phyloP scores from a whole-genome alignment of 2,329 filamentous ascomycete genomes.

The Elsinoe arachidis region DNA sequence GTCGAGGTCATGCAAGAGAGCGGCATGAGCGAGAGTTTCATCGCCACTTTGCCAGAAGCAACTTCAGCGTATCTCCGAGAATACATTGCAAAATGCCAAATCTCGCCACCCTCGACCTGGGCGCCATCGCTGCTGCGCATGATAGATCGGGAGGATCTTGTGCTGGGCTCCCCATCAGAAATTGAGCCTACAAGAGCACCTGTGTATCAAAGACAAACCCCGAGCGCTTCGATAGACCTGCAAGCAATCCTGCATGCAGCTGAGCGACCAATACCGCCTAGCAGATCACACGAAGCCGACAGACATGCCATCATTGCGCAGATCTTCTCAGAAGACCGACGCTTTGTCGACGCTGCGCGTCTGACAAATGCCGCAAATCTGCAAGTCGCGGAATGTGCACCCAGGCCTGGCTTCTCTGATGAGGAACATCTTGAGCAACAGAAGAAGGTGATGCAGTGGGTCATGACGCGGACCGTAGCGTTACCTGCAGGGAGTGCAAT shows the following conservation, averaged over 20 bases:
- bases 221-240: conserved; percentile 10
- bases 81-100: conserved; percentile 73
- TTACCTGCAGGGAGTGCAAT: conserved; percentile 81
- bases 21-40: conserved; percentile 55
- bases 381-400: conserved; percentile 66
- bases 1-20: conserved; percentile 59
- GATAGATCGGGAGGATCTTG: conserved; percentile 74
- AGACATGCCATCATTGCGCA: conserved; percentile 67
- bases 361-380: conserved; percentile 79
- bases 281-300: conserved; percentile 76
- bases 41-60: conserved; percentile 79
- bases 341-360: conserved; percentile 74
- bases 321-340: conserved; percentile 84
- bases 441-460: conserved; percentile 76
- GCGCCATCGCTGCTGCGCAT: conserved; percentile 60
- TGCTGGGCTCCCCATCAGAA: conserved; percentile 44
- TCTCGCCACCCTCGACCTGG: conserved; percentile 73
- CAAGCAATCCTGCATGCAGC: conserved; percentile 14
- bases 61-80: conserved; percentile 75
- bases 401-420: conserved; percentile 71
- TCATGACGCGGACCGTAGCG: conserved; percentile 80
- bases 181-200: neutral
- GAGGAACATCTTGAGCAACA: conserved; percentile 84
- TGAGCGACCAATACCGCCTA: conserved; percentile 45
- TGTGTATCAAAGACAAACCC: neutral